Evolutionary conservation across 2,329 filamentous ascomycete species (phyloP).

Genomic region (Penicillium vulpinum): DNA sequence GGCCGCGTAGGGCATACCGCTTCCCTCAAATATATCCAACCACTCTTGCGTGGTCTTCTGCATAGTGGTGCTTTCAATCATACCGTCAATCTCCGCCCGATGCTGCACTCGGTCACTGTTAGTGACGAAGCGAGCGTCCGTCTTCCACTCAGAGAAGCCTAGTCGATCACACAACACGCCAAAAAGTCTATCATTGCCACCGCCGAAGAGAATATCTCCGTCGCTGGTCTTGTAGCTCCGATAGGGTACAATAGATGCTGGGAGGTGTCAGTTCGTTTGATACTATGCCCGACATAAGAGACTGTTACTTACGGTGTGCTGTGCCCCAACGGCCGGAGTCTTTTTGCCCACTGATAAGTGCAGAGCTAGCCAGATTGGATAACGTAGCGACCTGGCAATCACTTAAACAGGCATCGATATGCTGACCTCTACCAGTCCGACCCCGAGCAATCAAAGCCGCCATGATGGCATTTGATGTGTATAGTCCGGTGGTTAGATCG

Average conservation of each 20-base stretch:
- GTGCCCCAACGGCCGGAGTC: constrained; percentile 94
- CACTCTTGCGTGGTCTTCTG: constrained; percentile 84
- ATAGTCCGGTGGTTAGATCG: constrained; percentile 90
- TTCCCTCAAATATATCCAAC: constrained; percentile 83
- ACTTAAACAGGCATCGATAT: constrained; percentile 86
- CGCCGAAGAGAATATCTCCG: constrained; percentile 63
- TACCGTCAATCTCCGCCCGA: constrained; percentile 71
- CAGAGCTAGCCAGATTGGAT: constrained; percentile 92
- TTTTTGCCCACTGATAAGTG: constrained; percentile 80
- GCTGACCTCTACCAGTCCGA: constrained; percentile 77
- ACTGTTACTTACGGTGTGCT: constrained; percentile 69
- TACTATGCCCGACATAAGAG: not conserved
- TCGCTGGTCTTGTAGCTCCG: constrained; percentile 71
- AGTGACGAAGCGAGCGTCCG: constrained; percentile 57
- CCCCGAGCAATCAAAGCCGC: constrained; percentile 78
- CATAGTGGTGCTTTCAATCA: constrained; percentile 74
- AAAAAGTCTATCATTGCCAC: constrained; percentile 64
- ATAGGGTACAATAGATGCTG: constrained; percentile 96
- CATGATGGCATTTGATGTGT: constrained; percentile 94
- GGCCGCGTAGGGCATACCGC: constrained; percentile 88
- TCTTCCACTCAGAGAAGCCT: constrained; percentile 59
- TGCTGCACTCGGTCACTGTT: constrained; percentile 64
- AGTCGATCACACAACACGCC: constrained; percentile 60
- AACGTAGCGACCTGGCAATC: constrained; percentile 95
- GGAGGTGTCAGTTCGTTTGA: constrained; percentile 27